These are phyloP conservation scores for Aspergillus sp. DNA, from an alignment of 2,329 filamentous ascomycete species.

Conservation along the genomic window DNA sequence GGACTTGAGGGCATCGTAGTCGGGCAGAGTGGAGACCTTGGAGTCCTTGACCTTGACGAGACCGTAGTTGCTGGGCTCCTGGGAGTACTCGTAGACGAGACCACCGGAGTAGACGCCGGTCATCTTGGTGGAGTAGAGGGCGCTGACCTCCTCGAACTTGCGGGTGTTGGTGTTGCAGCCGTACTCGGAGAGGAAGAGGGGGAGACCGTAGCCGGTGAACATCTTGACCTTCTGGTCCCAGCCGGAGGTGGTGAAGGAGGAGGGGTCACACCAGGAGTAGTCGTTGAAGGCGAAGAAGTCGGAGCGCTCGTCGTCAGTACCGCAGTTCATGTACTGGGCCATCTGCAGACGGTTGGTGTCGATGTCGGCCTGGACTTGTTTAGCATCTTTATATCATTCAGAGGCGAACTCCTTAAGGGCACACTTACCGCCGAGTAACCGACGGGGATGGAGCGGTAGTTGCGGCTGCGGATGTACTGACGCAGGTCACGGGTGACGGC, in stretches of 20 bases:
- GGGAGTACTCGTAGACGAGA: constrained; percentile 92
- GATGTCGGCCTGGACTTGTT: constrained; percentile 64
- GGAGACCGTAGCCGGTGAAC: constrained; percentile 81
- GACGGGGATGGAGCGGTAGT: constrained; percentile 66
- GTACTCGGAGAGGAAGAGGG: constrained; percentile 93
- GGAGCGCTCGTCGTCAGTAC: constrained; percentile 74
- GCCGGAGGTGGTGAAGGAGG: constrained; percentile 71
- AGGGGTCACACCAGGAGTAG: constrained; percentile 72
- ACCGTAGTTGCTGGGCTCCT: constrained; percentile 78
- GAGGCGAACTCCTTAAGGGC: no score
- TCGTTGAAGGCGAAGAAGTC: constrained; percentile 92
- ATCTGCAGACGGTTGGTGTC: constrained; percentile 81
- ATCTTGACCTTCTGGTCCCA: constrained; percentile 88
- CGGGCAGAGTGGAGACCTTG: constrained; percentile 56
- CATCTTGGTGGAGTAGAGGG: constrained; percentile 83
- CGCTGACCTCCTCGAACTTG: constrained; percentile 72
- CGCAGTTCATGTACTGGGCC: constrained; percentile 92
- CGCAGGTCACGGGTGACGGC: constrained; percentile 75
- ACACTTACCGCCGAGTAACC: constrained; percentile 60
- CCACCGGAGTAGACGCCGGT: constrained; percentile 89
- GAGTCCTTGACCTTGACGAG: constrained; percentile 65
- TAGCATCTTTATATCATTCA: neutral
- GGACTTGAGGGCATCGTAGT: constrained; percentile 60
- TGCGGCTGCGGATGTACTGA: constrained; percentile 62
- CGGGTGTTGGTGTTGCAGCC: constrained; percentile 83